Evolutionary conservation across 1,284 basidiomycete genomes (phyloP), one percentile per base, ranked within the genome.

Genomic region (Ustilago bromivora): DNA sequence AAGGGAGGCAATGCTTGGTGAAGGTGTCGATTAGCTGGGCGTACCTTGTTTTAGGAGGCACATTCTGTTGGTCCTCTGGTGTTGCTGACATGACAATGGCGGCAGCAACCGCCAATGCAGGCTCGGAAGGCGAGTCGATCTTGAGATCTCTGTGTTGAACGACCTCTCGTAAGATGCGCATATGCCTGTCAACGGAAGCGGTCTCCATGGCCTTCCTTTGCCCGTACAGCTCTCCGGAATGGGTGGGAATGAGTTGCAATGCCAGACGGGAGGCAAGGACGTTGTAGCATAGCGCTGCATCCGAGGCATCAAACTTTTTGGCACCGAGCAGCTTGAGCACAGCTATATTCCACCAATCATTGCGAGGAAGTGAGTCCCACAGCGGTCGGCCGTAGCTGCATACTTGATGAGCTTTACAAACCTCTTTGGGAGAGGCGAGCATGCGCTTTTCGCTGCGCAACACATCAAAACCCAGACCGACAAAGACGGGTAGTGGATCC

Each of bases 311-410:
- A 51, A 61, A 57, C 6, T 11, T 17, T 7, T 15, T 7, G 4
- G 6, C 43, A 7, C 61, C 51, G 6, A 34, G 31, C 15, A 70
- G 46, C 34, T 64, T 65, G 34, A 15, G 0, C 2, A 31, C 17
- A 34, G 54, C 62, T 2, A 4, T 53, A 9, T 23, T 15, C 68
- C 68, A 70, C 15, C 64, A 59, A 6, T 23, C 8, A 8, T 19
- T 23, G 0, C 5, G 8, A 6, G 32, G n/a, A 41, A 58, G 56
- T 7, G 69, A 52, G 5, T 1, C 15, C 69, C 69, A 71, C 15
- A 71, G 56, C 15, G 69, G 62, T 13, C 69, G 62, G 15, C 69
- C 69, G 19, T 71, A 71, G n/a, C 32, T n/a, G 36, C 47, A 19
- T 40, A 66, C 41, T 38, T 61, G 62, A 4, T 35, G 17, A 23